Conservation (phyloP, 2,329 filamentous ascomycete species). For the Thermochaetoides dissita region DNA sequence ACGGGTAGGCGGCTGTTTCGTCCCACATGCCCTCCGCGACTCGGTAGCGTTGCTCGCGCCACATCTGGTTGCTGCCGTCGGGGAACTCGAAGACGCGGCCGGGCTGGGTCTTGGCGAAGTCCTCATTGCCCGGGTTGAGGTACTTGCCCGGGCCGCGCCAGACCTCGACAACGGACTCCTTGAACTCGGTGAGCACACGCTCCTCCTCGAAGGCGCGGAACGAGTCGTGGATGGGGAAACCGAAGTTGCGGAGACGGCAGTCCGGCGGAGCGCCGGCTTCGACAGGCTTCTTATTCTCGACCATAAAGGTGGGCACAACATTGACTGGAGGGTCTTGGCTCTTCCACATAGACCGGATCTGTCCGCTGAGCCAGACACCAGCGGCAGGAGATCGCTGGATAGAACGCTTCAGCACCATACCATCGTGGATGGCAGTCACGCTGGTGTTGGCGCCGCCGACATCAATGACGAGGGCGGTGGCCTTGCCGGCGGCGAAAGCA, state of each 20-base stretch:
- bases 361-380: slow-evolving; percentile 78
- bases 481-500: slow-evolving; percentile 84
- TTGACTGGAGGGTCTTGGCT: slow-evolving; percentile 55
- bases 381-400: slow-evolving; percentile 74
- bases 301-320: slow-evolving; percentile 71
- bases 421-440: slow-evolving; percentile 84
- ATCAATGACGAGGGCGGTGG: slow-evolving; percentile 83
- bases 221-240: slow-evolving; percentile 46
- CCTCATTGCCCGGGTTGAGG: slow-evolving; percentile 54
- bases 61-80: slow-evolving; percentile 91
- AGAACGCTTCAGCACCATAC: slow-evolving; percentile 82
- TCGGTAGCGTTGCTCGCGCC: slow-evolving; percentile 74
- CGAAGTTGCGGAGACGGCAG: slow-evolving; percentile 58
- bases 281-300: slow-evolving; percentile 76
- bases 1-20: slow-evolving; percentile 54
- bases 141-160: slow-evolving; percentile 73
- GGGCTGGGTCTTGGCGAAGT: slow-evolving; percentile 56
- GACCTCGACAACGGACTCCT: slow-evolving; percentile 89
- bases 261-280: slow-evolving; percentile 73
- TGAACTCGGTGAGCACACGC: slow-evolving; percentile 86
- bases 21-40: slow-evolving; percentile 87
- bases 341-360: slow-evolving; percentile 70
- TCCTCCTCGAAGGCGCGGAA: slow-evolving; percentile 83
- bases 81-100: slow-evolving; percentile 93
- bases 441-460: slow-evolving; percentile 79